phyloP scores from a whole-genome alignment of 2,329 filamentous ascomycete species.

The Simplicillium sp. region DNA sequence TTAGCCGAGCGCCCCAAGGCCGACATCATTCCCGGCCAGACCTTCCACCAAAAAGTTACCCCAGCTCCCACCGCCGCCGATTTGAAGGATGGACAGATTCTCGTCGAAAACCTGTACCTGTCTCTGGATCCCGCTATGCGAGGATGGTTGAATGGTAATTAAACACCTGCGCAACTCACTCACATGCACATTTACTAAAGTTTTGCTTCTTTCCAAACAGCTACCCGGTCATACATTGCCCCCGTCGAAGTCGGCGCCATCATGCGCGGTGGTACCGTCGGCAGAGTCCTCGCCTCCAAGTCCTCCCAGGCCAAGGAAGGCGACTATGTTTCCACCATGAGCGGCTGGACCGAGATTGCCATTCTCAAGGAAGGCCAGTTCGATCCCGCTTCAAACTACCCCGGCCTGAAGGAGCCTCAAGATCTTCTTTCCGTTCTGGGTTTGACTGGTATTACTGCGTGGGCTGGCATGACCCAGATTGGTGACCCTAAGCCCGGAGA shows the following conservation, averaged over 20 bases:
- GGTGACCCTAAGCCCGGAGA: conserved; percentile 60
- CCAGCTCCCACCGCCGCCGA: conserved; percentile 40
- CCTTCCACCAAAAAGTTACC: conserved; percentile 45
- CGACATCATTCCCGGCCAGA: conserved; percentile 54
- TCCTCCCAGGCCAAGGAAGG: conserved; percentile 44
- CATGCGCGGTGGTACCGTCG: conserved; percentile 57
- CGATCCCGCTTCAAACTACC: conserved; percentile 28
- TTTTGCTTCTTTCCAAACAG: conserved; percentile 18
- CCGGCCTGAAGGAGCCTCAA: conserved; percentile 33
- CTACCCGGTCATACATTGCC: conserved; percentile 50
- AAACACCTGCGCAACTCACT: not conserved
- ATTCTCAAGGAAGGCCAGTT: conserved; percentile 44
- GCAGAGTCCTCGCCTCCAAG: conserved; percentile 53
- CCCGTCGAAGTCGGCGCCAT: conserved; percentile 58
- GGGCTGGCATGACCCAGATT: conserved; percentile 63
- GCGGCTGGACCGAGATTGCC: conserved; percentile 60
- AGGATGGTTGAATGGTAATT: conserved; percentile 54
- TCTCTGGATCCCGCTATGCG: conserved; percentile 71
- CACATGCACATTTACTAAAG: not conserved
- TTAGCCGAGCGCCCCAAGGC: conserved; percentile 54
- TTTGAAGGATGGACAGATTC: conserved; percentile 55
- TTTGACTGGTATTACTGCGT: conserved; percentile 64
- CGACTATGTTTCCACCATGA: conserved; percentile 42
- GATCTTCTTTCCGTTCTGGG: conserved; percentile 56
- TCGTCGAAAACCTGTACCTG: conserved; percentile 53